These are phyloP conservation scores for Xylariomycetidae sp. DNA, from an alignment of 2,329 filamentous ascomycete species.

Conservation along the genomic window DNA sequence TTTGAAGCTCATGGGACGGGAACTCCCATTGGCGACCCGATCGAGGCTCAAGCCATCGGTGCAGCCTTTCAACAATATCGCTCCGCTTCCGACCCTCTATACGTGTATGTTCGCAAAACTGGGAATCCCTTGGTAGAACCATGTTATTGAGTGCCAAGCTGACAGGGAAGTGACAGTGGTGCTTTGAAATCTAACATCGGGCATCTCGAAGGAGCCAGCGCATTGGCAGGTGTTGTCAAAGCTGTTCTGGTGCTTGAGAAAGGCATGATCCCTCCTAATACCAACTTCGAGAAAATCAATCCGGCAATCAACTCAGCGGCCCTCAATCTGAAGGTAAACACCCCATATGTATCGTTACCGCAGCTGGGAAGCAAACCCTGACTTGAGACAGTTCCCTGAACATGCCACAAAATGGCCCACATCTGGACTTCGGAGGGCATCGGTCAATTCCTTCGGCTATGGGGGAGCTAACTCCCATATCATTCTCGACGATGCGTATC, in stretches of 20 bases:
- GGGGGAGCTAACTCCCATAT: slow-evolving; percentile 22
- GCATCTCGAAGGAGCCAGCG: slow-evolving; percentile 22
- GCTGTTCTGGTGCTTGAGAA: slow-evolving; percentile 13
- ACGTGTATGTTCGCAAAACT: slow-evolving; percentile 2
- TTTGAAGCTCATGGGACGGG: slow-evolving; percentile 27
- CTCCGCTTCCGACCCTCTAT: slow-evolving; percentile 1
- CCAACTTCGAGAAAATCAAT: slow-evolving; percentile 25
- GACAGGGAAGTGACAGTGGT: too few species aligned
- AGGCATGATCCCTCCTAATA: slow-evolving; percentile 23
- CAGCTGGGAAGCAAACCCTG: too few species aligned
- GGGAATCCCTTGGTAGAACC: not conserved
- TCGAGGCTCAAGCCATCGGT: slow-evolving; percentile 19
- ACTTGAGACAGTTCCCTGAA: slow-evolving; percentile 5
- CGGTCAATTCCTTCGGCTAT: slow-evolving; percentile 24
- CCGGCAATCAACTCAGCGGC: slow-evolving; percentile 10
- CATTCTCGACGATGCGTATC: slow-evolving; percentile 16
- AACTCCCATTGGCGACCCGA: slow-evolving; percentile 16
- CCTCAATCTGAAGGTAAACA: not conserved
- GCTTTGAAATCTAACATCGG: slow-evolving; percentile 23
- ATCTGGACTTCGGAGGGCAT: slow-evolving; percentile 12
- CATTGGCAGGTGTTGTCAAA: slow-evolving; percentile 21
- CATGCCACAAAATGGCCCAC: slow-evolving; percentile 11
- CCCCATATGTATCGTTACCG: too few species aligned
- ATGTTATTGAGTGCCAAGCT: not conserved
- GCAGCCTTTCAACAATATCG: slow-evolving; percentile 6